Evolutionary conservation across 2,329 filamentous ascomycete genomes (phyloP).

Genomic region (Setomelanomma holmii): DNA sequence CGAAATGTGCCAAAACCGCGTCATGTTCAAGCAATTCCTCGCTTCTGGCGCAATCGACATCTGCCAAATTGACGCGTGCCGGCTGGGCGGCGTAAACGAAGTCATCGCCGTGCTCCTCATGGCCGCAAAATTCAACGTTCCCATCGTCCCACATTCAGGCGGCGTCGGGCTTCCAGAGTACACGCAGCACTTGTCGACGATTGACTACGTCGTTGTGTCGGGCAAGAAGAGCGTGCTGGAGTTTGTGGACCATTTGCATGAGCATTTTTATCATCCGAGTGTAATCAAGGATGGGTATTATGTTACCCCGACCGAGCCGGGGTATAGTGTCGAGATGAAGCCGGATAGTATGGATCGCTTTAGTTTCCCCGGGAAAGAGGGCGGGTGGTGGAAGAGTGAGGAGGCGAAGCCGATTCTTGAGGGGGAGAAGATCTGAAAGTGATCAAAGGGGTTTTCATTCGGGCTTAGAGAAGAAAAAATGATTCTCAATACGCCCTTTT

Average conservation of each 20-base stretch:
- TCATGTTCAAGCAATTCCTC: slow-evolving; percentile 92
- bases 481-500: too few relatives aligned
- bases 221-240: slow-evolving; percentile 84
- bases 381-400: slow-evolving; percentile 85
- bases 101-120: slow-evolving; percentile 88
- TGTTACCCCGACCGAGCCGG: slow-evolving; percentile 80
- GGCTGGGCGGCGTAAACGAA: slow-evolving; percentile 89
- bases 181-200: slow-evolving; percentile 89
- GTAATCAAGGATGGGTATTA: slow-evolving; percentile 86
- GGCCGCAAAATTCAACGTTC: slow-evolving; percentile 78
- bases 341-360: slow-evolving; percentile 82
- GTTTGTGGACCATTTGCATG: slow-evolving; percentile 92
- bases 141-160: slow-evolving; percentile 87
- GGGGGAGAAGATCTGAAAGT: slow-evolving; percentile 52
- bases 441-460: too few relatives aligned
- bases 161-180: slow-evolving; percentile 93
- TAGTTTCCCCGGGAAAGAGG: slow-evolving; percentile 76
- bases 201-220: slow-evolving; percentile 88
- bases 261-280: slow-evolving; percentile 86
- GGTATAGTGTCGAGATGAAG: slow-evolving; percentile 96
- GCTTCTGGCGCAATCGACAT: slow-evolving; percentile 82
- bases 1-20: slow-evolving; percentile 95
- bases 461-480: too few relatives aligned
- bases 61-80: slow-evolving; percentile 89
- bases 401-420: slow-evolving; percentile 79